These are phyloP conservation scores for Lactarius psammicola DNA, from an alignment of 768 basidiomycete species.

Conservation along the genomic window DNA sequence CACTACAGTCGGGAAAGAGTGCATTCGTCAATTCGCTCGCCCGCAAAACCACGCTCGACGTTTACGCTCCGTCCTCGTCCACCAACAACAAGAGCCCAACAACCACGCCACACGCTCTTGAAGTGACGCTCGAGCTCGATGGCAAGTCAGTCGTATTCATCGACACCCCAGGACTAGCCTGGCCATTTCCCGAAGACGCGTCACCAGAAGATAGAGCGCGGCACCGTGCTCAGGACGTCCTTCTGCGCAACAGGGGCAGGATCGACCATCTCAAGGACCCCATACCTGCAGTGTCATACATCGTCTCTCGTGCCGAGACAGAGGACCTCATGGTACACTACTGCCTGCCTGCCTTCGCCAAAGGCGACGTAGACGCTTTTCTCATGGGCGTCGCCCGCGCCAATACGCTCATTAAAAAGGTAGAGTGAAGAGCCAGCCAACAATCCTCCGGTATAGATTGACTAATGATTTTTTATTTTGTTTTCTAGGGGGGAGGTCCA, in stretches of 20 bases:
- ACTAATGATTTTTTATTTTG: conserved; percentile 19
- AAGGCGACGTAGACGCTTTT: conserved; percentile 69
- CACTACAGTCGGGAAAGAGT: conserved; percentile 75
- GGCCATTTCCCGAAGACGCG: conserved; percentile 42
- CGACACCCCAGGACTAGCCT: conserved; percentile 86
- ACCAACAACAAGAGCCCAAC: conserved; percentile 56
- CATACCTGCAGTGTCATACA: conserved; percentile 52
- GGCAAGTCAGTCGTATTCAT: conserved; percentile 61
- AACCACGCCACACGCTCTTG: conserved; percentile 68
- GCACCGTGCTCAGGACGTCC: conserved; percentile 61
- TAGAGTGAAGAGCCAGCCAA: conserved; percentile 30
- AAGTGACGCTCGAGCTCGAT: conserved; percentile 50
- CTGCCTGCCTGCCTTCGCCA: conserved; percentile 73
- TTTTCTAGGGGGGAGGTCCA: conserved; percentile 59
- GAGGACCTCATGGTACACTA: conserved; percentile 92
- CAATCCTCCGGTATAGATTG: too few relatives aligned
- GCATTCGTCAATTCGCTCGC: conserved; percentile 79
- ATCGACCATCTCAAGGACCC: conserved; percentile 87
- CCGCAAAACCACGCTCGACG: conserved; percentile 47
- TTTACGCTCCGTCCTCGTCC: conserved; percentile 52
- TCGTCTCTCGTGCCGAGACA: conserved; percentile 63
- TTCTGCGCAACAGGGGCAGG: conserved; percentile 76
- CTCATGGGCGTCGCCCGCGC: conserved; percentile 74
- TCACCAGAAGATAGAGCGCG: conserved; percentile 41
- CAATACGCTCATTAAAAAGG: conserved; percentile 75